phyloP scores from a whole-genome alignment of 768 basidiomycete species.

The Suillus brevipes region DNA sequence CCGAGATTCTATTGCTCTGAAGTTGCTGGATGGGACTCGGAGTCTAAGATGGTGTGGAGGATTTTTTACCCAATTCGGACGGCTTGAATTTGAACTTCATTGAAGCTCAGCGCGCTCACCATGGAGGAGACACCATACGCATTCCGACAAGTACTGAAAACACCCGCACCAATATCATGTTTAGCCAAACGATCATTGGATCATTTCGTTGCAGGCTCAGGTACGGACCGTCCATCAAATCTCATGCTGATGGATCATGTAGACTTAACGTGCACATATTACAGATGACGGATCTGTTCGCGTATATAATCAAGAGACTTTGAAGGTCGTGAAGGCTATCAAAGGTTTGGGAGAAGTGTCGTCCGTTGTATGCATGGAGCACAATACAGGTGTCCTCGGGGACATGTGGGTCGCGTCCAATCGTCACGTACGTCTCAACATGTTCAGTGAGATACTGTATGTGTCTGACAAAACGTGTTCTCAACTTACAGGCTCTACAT shows the following conservation, averaged over 20 bases:
- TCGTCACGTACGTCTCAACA: slow-evolving; percentile 42
- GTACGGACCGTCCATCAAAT: slow-evolving; percentile 35
- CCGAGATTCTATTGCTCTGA: not conserved
- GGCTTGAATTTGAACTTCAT: not conserved
- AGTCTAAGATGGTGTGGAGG: not conserved
- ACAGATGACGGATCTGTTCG: slow-evolving; percentile 68
- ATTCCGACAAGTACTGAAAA: slow-evolving; percentile 33
- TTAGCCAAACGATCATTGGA: slow-evolving; percentile 49
- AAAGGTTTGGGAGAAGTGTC: slow-evolving; percentile 63
- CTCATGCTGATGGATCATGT: not conserved
- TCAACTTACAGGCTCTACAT: slow-evolving; percentile 28
- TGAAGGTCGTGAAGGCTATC: slow-evolving; percentile 64
- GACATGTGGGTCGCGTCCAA: slow-evolving; percentile 71
- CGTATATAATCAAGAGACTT: slow-evolving; percentile 58
- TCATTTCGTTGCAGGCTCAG: slow-evolving; percentile 62
- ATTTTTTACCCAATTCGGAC: not conserved
- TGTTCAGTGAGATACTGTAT: not conserved
- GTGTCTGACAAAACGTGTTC: not conserved
- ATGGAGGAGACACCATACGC: slow-evolving; percentile 10
- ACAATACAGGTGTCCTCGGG: slow-evolving; percentile 40
- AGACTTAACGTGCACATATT: slow-evolving; percentile 8
- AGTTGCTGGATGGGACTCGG: too few species aligned
- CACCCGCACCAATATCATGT: slow-evolving; percentile 54
- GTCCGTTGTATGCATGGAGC: slow-evolving; percentile 52
- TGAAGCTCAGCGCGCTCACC: not conserved